Evolutionary conservation across 1,284 basidiomycete species (phyloP).

Genomic region (Irpex sp.): DNA sequence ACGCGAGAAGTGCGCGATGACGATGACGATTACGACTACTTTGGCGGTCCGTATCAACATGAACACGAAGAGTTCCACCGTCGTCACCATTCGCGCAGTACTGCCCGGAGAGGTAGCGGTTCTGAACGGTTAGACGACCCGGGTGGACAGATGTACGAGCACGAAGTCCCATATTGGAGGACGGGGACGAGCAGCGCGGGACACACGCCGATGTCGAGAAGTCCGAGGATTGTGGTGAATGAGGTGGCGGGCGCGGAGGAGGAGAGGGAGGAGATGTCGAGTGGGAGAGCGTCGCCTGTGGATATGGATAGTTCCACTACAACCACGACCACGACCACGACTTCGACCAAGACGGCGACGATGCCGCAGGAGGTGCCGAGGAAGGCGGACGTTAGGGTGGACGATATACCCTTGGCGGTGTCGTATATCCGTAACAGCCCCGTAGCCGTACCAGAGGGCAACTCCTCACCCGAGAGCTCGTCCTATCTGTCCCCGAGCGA

Average conservation of each 20-base stretch:
- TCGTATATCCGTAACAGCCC: slow-evolving; percentile 7
- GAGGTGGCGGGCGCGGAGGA: slow-evolving; percentile 30
- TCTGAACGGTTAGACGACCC: slow-evolving; percentile 18
- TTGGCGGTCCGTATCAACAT: slow-evolving; percentile 53
- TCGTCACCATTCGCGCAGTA: slow-evolving; percentile 12
- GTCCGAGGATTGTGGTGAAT: slow-evolving; percentile 28
- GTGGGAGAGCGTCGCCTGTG: slow-evolving; percentile 14
- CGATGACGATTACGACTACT: slow-evolving; percentile 59
- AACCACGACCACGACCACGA: neutral
- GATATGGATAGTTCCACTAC: neutral
- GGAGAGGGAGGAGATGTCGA: slow-evolving; percentile 29
- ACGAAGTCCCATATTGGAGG: too few species aligned
- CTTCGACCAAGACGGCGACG: neutral
- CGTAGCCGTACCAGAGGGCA: slow-evolving; percentile 10
- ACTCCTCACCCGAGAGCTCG: slow-evolving; percentile 14
- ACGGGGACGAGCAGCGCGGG: neutral
- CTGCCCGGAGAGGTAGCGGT: slow-evolving; percentile 9
- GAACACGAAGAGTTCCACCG: slow-evolving; percentile 37
- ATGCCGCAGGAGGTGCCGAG: slow-evolving; percentile 8
- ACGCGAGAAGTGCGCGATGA: slow-evolving; percentile 30
- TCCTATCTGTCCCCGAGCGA: slow-evolving; percentile 25
- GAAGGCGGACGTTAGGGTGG: slow-evolving; percentile 9
- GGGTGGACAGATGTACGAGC: slow-evolving; percentile 1
- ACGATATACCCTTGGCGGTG: slow-evolving; percentile 11
- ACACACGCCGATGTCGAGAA: slow-evolving; percentile 16